Conservation (phyloP, 192 early-diverging fungal genomes). For the Umbelopsis ramanniana region DNA sequence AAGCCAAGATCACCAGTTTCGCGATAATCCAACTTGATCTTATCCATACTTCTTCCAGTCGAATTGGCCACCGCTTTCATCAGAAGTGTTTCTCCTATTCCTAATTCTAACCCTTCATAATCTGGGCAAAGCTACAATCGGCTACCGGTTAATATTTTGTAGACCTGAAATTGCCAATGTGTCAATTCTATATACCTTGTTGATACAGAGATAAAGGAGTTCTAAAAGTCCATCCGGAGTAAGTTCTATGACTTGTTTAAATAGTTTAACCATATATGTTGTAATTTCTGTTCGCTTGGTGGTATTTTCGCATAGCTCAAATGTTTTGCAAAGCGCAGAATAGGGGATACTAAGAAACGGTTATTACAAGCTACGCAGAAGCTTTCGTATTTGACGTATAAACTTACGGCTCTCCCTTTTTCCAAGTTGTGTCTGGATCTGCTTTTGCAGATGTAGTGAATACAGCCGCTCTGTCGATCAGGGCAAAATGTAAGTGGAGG, state of each 20-base stretch:
- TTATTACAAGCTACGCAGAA: background rate
- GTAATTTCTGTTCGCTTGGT: conserved; percentile 88
- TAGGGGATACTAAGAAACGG: conserved; percentile 71
- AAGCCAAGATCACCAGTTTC: conserved; percentile 87
- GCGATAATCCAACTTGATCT: conserved; percentile 81
- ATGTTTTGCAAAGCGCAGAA: conserved; percentile 85
- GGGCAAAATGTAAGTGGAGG: background rate
- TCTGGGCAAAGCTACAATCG: conserved; percentile 82
- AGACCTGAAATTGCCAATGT: background rate
- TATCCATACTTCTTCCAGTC: conserved; percentile 74
- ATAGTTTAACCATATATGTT: conserved; percentile 71
- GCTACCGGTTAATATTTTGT: background rate
- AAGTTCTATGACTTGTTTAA: conserved; percentile 64
- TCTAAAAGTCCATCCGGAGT: conserved; percentile 68
- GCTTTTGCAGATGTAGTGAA: conserved; percentile 9
- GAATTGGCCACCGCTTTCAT: conserved; percentile 93
- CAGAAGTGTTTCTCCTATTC: conserved; percentile 91
- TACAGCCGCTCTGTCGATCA: conserved; percentile 15
- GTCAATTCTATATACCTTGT: conserved; percentile 59
- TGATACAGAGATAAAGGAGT: conserved; percentile 90
- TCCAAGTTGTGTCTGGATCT: conserved; percentile 43
- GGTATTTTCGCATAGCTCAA: conserved; percentile 86
- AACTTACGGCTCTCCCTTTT: conserved; percentile 51
- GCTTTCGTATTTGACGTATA: background rate
- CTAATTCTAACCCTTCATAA: conserved; percentile 94